Conservation (phyloP, 495 filamentous ascomycete species). For the Friedmanniomyces endolithicus region DNA sequence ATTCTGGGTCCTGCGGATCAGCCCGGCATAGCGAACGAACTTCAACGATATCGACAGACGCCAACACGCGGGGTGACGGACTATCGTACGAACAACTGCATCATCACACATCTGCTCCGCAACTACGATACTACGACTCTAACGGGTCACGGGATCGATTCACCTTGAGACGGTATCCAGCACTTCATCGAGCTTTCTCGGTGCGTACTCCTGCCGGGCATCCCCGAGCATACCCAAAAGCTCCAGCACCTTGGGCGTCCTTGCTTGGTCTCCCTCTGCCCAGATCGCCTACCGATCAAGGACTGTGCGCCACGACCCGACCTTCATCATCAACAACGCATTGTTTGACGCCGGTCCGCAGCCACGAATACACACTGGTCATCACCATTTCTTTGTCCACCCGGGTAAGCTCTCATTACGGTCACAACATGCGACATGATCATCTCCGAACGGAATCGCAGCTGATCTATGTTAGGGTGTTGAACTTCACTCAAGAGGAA, state of each 20-base stretch:
- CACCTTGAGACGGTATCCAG: slow-evolving; percentile 7
- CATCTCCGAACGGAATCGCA: background rate
- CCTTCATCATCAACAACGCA: slow-evolving; percentile 4
- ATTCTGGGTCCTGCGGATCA: background rate
- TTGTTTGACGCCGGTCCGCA: background rate
- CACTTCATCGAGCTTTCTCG: background rate
- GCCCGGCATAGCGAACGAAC: background rate
- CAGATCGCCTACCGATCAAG: background rate
- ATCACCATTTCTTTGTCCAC: slow-evolving; percentile 1
- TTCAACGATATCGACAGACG: background rate
- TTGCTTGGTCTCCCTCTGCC: slow-evolving; percentile 1
- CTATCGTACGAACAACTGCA: background rate
- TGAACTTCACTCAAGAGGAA: slow-evolving; percentile 1
- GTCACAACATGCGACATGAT: background rate
- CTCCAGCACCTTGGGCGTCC: background rate
- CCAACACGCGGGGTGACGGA: slow-evolving; percentile 1
- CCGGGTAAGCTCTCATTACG: background rate
- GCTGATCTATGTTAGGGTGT: slow-evolving; percentile 7
- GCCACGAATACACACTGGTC: background rate
- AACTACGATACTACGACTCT: background rate
- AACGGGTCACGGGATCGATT: background rate
- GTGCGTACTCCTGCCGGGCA: background rate
- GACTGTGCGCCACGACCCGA: background rate
- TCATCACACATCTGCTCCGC: background rate
- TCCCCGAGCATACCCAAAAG: background rate